These are phyloP conservation scores for Chaetomiaceae sp. DNA, from an alignment of 2,329 filamentous ascomycete species.

Conservation along the genomic window DNA sequence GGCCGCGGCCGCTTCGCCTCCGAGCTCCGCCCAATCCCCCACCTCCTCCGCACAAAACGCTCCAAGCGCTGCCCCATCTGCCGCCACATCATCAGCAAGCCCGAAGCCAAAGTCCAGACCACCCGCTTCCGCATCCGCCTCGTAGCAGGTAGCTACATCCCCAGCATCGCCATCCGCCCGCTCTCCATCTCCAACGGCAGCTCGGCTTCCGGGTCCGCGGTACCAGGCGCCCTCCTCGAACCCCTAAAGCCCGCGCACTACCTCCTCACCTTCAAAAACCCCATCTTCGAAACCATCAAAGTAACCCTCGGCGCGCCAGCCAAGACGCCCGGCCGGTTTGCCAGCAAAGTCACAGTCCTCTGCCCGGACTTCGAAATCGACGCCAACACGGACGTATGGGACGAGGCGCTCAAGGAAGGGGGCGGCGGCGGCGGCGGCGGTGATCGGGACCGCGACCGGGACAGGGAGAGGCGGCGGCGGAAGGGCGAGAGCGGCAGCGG, in stretches of 20 bases:
- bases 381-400: constrained; percentile 82
- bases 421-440: constrained; percentile 17
- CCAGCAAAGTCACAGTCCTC: constrained; percentile 79
- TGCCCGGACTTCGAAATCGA: constrained; percentile 94
- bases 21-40: constrained; percentile 75
- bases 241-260: constrained; percentile 68
- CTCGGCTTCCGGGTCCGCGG: constrained; percentile 27
- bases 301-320: constrained; percentile 83
- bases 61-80: constrained; percentile 90
- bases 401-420: constrained; percentile 72
- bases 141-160: constrained; percentile 83
- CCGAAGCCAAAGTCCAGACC: constrained; percentile 82
- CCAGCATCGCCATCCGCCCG: constrained; percentile 69
- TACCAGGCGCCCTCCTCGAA: constrained; percentile 32
- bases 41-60: constrained; percentile 82
- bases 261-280: constrained; percentile 86
- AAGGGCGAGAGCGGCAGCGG: constrained; percentile 37
- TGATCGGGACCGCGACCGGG: neutral
- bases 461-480: constrained; percentile 33
- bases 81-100: constrained; percentile 91
- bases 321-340: constrained; percentile 70
- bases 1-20: constrained; percentile 57
- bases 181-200: constrained; percentile 37
- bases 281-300: constrained; percentile 84
- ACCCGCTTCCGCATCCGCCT: constrained; percentile 91